phyloP scores from a whole-genome alignment of 2,329 filamentous ascomycete genomes.

The Macrophomina tecta region DNA sequence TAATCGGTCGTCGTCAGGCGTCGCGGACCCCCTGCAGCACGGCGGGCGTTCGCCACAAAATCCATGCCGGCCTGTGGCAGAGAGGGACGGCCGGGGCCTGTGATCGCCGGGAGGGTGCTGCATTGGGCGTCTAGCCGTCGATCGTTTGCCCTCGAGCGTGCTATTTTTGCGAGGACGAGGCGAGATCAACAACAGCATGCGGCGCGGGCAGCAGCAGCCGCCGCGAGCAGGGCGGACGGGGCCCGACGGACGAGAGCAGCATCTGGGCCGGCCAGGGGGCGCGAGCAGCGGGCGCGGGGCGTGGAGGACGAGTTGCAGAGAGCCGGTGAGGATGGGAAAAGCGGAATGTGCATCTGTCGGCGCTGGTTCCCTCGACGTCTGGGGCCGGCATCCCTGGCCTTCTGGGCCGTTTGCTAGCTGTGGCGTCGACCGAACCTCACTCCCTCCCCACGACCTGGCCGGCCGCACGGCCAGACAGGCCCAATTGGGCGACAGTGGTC shows the following conservation, averaged over 20 bases:
- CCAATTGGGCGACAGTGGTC: too few relatives aligned
- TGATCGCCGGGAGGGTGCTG: slow-evolving; percentile 18
- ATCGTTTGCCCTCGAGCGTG: slow-evolving; percentile 6
- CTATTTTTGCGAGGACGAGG: slow-evolving; percentile 23
- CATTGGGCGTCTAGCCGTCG: slow-evolving; percentile 22
- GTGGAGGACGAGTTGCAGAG: neutral
- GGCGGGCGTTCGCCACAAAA: slow-evolving; percentile 19
- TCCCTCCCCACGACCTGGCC: too few relatives aligned
- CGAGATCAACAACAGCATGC: neutral
- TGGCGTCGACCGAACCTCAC: slow-evolving; percentile 9
- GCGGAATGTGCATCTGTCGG: slow-evolving; percentile 8
- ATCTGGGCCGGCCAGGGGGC: neutral
- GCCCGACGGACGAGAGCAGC: slow-evolving; percentile 14
- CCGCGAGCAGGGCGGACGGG: slow-evolving; percentile 1
- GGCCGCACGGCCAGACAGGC: too few relatives aligned
- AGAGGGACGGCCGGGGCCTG: neutral
- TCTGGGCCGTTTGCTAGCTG: slow-evolving; percentile 13
- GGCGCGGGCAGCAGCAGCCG: neutral
- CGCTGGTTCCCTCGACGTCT: neutral
- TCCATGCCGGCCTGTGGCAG: slow-evolving; percentile 11
- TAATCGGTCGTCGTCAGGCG: slow-evolving; percentile 21
- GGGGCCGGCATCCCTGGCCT: slow-evolving; percentile 13
- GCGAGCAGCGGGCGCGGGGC: too few relatives aligned
- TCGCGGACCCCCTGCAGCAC: slow-evolving; percentile 12
- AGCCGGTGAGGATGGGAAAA: neutral